These are phyloP conservation scores for Solanum medicagineum DNA, from an alignment of 257 asterid genomes.

Conservation along the genomic window DNA sequence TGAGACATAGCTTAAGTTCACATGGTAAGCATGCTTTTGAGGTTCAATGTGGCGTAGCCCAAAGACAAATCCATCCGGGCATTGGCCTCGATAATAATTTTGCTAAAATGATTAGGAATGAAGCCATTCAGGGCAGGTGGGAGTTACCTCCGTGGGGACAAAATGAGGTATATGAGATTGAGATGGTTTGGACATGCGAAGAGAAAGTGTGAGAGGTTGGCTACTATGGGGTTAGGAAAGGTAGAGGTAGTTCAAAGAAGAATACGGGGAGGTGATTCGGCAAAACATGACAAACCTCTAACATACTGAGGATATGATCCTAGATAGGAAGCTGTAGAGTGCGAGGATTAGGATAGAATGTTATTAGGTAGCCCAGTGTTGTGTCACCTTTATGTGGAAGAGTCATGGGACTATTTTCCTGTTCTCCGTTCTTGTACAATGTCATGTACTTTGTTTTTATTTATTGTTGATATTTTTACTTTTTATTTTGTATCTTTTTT, in stretches of 20 bases:
- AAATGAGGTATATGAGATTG: too few species aligned
- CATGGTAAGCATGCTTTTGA: neutral
- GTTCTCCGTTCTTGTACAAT: neutral
- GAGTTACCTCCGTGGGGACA: too few species aligned
- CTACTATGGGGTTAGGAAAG: neutral
- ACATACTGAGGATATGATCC: neutral
- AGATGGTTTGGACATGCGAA: neutral
- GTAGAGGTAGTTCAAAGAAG: neutral
- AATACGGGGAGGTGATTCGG: neutral
- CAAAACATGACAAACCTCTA: neutral
- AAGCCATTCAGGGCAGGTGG: too few species aligned
- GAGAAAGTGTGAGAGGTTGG: neutral
- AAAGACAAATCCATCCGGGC: neutral
- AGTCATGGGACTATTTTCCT: neutral
- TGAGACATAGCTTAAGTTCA: neutral
- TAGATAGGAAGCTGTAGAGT: neutral
- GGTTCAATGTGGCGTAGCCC: neutral
- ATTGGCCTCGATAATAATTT: neutral
- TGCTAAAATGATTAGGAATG: neutral
- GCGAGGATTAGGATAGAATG: neutral
- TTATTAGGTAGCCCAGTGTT: neutral
- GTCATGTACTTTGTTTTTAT: neutral
- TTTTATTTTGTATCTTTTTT: too few species aligned
- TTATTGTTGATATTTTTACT: neutral
- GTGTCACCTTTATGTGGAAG: neutral